Conservation (phyloP, 805 yeast genomes). For the Zygotorulaspora danielsina region DNA sequence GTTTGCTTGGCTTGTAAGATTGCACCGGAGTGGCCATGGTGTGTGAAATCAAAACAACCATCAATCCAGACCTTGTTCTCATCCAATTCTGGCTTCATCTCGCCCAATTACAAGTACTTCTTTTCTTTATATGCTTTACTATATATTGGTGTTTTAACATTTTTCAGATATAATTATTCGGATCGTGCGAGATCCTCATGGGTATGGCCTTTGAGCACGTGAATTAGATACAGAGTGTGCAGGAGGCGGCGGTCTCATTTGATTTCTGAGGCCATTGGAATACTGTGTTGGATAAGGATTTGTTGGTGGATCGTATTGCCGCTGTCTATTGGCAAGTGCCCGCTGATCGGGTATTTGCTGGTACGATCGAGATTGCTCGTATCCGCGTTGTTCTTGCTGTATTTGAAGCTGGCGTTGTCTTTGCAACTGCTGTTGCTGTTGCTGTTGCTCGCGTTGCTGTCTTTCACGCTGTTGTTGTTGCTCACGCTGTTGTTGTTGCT, state of each 20-base stretch:
- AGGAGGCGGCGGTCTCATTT: conserved; percentile 12
- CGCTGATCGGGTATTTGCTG: conserved; percentile 1
- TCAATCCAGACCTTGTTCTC: conserved; percentile 81
- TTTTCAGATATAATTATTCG: too few relatives aligned
- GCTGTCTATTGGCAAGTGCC: background rate
- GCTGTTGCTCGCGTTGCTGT: conserved; percentile 3
- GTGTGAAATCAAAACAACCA: conserved; percentile 97
- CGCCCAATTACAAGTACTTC: conserved; percentile 1
- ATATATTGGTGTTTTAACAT: too few relatives aligned
- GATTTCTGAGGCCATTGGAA: background rate
- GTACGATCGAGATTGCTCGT: conserved; percentile 1
- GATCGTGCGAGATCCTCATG: conserved; percentile 3
- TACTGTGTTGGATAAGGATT: background rate
- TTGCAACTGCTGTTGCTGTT: conserved; percentile 1
- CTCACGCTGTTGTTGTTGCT: conserved; percentile 1
- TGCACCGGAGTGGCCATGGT: conserved; percentile 98
- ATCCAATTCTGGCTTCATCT: conserved; percentile 3
- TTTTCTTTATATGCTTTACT: conserved; percentile 6
- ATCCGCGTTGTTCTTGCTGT: too few relatives aligned
- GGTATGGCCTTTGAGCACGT: conserved; percentile 16
- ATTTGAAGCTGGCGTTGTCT: too few relatives aligned
- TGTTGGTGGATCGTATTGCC: background rate
- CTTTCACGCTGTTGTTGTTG: conserved; percentile 1
- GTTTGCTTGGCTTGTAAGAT: conserved; percentile 86
- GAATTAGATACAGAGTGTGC: conserved; percentile 5